A percentile compares a stretch with the other conserved stretches of the same genome.
Conservation (phyloP, 2,329 filamentous ascomycete species). For the Diaporthe helianthi region DNA sequence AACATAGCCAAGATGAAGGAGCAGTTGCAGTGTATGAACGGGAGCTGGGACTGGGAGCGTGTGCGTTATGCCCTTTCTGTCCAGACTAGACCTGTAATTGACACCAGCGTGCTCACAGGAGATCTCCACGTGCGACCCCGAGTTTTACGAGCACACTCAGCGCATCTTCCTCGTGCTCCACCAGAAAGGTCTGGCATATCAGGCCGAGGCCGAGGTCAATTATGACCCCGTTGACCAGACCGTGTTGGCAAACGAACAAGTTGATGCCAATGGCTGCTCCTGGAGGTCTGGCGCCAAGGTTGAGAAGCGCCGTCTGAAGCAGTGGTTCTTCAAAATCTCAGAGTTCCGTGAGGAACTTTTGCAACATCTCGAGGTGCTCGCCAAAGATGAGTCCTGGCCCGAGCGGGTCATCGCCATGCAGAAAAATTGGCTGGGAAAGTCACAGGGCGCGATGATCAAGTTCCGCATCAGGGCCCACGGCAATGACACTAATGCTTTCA, state of each 20-base stretch:
- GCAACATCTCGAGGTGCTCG: conserved; percentile 71
- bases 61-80: conserved; percentile 56
- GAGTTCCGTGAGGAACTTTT: conserved; percentile 77
- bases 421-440: conserved; percentile 86
- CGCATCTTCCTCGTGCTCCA: conserved; percentile 81
- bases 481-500: conserved; percentile 50
- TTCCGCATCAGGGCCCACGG: conserved; percentile 66
- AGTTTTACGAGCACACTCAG: conserved; percentile 90
- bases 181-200: conserved; percentile 79
- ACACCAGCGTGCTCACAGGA: conserved; percentile 60
- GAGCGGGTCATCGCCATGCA: conserved; percentile 85
- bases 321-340: conserved; percentile 91
- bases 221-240: conserved; percentile 91
- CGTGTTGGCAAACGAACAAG: conserved; percentile 90
- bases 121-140: conserved; percentile 81
- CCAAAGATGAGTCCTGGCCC: conserved; percentile 74
- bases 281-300: conserved; percentile 89
- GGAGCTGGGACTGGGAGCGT: conserved; percentile 81
- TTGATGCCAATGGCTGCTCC: conserved; percentile 83
- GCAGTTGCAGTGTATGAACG: conserved; percentile 81
- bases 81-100: background rate
- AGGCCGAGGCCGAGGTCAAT: conserved; percentile 84
- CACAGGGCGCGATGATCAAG: conserved; percentile 73
- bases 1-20: conserved; percentile 88
- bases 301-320: conserved; percentile 78